These are phyloP conservation scores for Hylodesmum podocarpum DNA, from an alignment of 306 rosid genomes.

Conservation along the genomic window DNA sequence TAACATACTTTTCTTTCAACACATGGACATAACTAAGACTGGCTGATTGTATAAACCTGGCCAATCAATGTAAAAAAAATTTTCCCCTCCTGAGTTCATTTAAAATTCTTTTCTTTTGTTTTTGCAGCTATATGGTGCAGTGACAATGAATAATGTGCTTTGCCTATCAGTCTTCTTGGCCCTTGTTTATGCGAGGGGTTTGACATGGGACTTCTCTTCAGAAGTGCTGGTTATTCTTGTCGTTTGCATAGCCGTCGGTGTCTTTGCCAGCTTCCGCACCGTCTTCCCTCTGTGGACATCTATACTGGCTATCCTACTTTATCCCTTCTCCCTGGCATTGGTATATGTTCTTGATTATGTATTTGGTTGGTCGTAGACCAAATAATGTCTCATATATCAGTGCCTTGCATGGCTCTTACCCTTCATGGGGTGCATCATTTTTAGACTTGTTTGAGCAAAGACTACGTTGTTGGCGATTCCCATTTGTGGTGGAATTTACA, in stretches of 20 bases:
- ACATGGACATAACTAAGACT: not conserved
- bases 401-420: not conserved
- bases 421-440: constrained; percentile 12
- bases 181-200: constrained; percentile 69
- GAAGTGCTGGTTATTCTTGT: constrained; percentile 84
- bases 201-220: constrained; percentile 90
- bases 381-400: not conserved
- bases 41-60: not conserved
- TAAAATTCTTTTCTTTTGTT: not conserved
- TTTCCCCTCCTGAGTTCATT: not conserved
- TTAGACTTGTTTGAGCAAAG: not conserved
- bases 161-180: constrained; percentile 92
- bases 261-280: constrained; percentile 77
- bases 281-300: constrained; percentile 90
- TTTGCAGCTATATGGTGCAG: constrained; percentile 89
- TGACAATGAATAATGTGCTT: constrained; percentile 89
- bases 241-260: constrained; percentile 75
- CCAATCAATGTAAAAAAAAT: not conserved
- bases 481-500: not conserved
- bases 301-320: constrained; percentile 72
- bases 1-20: not conserved
- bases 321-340: constrained; percentile 79
- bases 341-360: constrained; percentile 87
- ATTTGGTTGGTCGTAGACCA: constrained; percentile 77
- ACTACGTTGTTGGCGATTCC: not conserved